Percentiles rank a stretch among this genome's conserved stretches.
Conservation (phyloP, 345 rosid genomes). For the Gossypium raimondii region DNA sequence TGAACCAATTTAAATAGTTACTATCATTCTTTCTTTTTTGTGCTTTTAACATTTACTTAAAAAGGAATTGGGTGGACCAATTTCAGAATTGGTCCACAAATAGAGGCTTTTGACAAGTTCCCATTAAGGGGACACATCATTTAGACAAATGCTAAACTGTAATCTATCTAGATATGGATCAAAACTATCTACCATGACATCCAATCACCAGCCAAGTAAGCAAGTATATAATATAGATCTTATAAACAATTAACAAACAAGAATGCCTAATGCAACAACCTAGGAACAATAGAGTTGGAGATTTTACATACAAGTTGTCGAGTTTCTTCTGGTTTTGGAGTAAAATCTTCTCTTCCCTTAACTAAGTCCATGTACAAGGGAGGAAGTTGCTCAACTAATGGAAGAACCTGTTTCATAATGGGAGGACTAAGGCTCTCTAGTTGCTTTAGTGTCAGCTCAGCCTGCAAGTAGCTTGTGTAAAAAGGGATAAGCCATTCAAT, state of each 20-base stretch:
- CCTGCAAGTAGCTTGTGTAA: constrained; percentile 44
- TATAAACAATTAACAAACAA: not conserved
- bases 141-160: not conserved
- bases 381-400: constrained; percentile 92
- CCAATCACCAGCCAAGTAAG: constrained; percentile 6
- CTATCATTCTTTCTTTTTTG: not conserved
- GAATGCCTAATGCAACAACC: not conserved
- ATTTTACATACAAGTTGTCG: constrained; percentile 72
- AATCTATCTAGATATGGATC: not conserved
- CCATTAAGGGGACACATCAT: constrained; percentile 1
- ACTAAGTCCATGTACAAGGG: constrained; percentile 91
- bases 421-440: constrained; percentile 88
- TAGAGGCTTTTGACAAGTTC: not conserved
- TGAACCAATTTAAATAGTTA: not conserved
- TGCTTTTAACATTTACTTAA: not conserved
- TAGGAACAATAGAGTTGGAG: not conserved
- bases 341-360: constrained; percentile 91
- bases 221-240: not conserved
- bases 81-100: not conserved
- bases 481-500: not conserved
- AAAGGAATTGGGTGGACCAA: not conserved
- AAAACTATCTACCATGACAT: not conserved
- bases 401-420: constrained; percentile 91
- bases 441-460: constrained; percentile 91
- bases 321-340: constrained; percentile 96